A percentile compares a stretch with the other conserved stretches of the same genome.
These are phyloP conservation scores for Podospora australis DNA, from an alignment of 495 filamentous ascomycete species.

Conservation along the genomic window DNA sequence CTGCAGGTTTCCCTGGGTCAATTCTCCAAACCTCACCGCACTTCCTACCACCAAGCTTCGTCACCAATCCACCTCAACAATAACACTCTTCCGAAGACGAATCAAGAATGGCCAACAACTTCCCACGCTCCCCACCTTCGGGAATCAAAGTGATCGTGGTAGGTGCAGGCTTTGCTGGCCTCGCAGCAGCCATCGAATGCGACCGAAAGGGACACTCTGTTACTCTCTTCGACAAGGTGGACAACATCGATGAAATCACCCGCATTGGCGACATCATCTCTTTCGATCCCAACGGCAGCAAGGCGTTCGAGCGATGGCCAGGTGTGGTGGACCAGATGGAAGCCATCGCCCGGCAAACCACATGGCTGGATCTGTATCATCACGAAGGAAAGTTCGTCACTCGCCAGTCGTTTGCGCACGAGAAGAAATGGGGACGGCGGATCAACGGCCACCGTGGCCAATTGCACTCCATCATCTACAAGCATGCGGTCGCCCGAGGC, in stretches of 20 bases:
- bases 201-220: conserved; percentile 32
- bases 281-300: conserved; percentile 44
- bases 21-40: background rate
- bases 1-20: background rate
- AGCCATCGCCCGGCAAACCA: conserved; percentile 42
- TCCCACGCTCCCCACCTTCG: conserved; percentile 24
- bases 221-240: conserved; percentile 32
- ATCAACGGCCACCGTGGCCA: conserved; percentile 59
- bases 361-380: conserved; percentile 28
- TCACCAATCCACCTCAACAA: background rate
- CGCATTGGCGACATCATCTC: conserved; percentile 47
- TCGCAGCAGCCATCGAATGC: conserved; percentile 57
- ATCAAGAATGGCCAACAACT: conserved; percentile 15
- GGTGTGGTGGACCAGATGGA: conserved; percentile 43
- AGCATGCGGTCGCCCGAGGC: conserved; percentile 49
- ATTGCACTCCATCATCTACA: conserved; percentile 54
- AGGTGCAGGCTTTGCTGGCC: conserved; percentile 56
- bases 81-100: background rate
- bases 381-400: conserved; percentile 28
- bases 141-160: conserved; percentile 55
- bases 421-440: conserved; percentile 24
- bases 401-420: conserved; percentile 24
- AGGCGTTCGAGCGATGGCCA: conserved; percentile 43
- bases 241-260: conserved; percentile 36
- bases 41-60: background rate